Conservation (phyloP, 768 basidiomycete genomes). For the Tephrocybe sp. region DNA sequence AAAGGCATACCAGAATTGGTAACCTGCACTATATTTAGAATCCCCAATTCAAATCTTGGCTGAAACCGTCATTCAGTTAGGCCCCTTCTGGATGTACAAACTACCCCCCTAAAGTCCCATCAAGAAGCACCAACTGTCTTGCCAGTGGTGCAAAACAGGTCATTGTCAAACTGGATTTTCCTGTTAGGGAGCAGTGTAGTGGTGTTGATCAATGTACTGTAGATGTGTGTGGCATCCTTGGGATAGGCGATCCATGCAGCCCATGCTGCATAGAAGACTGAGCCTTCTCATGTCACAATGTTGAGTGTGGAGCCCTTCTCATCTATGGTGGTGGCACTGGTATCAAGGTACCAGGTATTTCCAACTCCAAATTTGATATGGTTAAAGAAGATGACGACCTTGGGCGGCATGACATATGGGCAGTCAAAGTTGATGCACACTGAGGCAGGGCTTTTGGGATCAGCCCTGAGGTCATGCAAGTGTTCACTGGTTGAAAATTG, state of each 20-base stretch:
- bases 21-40: no score
- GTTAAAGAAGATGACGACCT: no score
- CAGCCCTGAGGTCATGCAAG: neutral
- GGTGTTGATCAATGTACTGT: constrained; percentile 1
- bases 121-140: no score
- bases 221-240: constrained; percentile 1
- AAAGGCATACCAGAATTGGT: no score
- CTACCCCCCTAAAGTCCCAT: no score
- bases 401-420: no score
- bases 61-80: no score
- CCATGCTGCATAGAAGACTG: neutral
- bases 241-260: constrained; percentile 7
- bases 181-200: no score
- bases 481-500: neutral
- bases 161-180: no score
- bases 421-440: neutral
- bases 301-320: constrained; percentile 5
- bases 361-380: neutral
- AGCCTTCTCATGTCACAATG: constrained; percentile 3
- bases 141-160: no score
- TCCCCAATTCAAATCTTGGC: no score
- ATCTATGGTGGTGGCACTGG: constrained; percentile 1
- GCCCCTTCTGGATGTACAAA: no score
- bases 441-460: neutral
- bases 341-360: neutral